Evolutionary conservation across 768 basidiomycete genomes (phyloP), one percentile per base, ranked within the genome.

Genomic region (Podaxis carcinomalis): DNA sequence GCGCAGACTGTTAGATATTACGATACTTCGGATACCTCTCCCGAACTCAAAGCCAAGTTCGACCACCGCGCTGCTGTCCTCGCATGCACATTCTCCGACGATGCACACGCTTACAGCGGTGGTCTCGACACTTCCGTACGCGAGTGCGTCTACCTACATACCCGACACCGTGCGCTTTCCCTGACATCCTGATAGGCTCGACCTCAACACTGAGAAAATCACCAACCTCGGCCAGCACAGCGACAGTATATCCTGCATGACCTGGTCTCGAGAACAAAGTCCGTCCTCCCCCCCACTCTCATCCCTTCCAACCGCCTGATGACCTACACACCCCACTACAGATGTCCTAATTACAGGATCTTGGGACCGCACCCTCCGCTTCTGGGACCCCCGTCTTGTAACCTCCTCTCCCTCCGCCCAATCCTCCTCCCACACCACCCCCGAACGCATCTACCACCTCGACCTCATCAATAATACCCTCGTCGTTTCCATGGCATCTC

Each of bases 401-500:
- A 39, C 44, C 57, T 49, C 40, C 7, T 79, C 86, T 0, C 69
- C 83, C 1, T 74, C 76, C 19, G 73, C 85, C 1, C 80, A 86
- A 64, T 83, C 85, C 61, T 79, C 83, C 32, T 82, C 86, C 23
- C 80, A 90, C 62, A 67, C 78, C 11, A 83, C 93, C 0, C 93
- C 95, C 0, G 90, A 92, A 71, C 88, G 95, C 16, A 83, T 94
- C 23, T 97, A 97, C 73, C 77, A 86, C 64, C 84, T 96, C 73
- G 93, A 95, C 66, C 75, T 90, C 23, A 86, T 90, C 23, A 83
- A 87, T 58, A 77, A 89, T 68, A 89, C 82, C 14, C 84, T 98
- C 50, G 93, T 98, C 13, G 90, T 97, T 25, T 92, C 92, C 1
- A 93, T 97, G 89, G 94, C 94, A 2, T 93, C 91, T 61, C 83